Conservation (phyloP, 139 green algal species). For the Haematococcus lacustris region DNA sequence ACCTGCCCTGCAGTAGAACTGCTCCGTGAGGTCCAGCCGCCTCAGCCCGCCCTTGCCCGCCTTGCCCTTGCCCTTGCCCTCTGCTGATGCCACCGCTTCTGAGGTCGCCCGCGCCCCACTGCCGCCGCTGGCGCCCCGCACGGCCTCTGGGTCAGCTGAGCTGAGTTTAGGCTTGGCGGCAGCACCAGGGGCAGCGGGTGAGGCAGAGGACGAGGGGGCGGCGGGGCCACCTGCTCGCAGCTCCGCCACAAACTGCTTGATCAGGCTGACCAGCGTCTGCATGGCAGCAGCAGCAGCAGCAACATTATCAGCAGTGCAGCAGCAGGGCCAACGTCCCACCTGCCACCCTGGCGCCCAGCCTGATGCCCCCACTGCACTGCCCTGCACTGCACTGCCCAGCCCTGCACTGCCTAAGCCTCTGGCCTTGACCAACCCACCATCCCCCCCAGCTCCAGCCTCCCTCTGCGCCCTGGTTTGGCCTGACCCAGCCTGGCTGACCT, state of each 20-base stretch:
- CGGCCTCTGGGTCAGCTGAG: slow-evolving; percentile 2
- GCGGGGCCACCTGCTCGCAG: slow-evolving; percentile 46
- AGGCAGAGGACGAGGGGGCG: not conserved
- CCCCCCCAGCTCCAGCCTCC: no score
- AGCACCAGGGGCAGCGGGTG: slow-evolving; percentile 9
- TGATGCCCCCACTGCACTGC: no score
- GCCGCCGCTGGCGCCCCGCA: not conserved
- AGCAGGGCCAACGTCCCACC: no score
- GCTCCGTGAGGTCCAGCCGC: slow-evolving; percentile 50
- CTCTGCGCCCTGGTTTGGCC: not conserved
- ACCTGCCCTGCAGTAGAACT: slow-evolving; percentile 55
- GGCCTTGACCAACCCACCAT: no score
- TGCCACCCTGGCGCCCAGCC: no score
- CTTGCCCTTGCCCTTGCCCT: not conserved
- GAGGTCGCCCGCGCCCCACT: no score
- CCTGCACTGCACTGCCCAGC: no score
- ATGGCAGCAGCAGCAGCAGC: not conserved
- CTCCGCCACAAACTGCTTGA: slow-evolving; percentile 61
- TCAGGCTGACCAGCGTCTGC: slow-evolving; percentile 34
- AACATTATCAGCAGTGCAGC: not conserved
- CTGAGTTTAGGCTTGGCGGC: slow-evolving; percentile 9
- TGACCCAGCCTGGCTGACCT: not conserved
- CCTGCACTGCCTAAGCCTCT: no score
- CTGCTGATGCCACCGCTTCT: no score
- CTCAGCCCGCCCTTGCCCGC: slow-evolving; percentile 5